Evolutionary conservation across 345 rosid species (phyloP), one percentile per base, ranked within the genome.

Genomic region (Citrus reticulata): DNA sequence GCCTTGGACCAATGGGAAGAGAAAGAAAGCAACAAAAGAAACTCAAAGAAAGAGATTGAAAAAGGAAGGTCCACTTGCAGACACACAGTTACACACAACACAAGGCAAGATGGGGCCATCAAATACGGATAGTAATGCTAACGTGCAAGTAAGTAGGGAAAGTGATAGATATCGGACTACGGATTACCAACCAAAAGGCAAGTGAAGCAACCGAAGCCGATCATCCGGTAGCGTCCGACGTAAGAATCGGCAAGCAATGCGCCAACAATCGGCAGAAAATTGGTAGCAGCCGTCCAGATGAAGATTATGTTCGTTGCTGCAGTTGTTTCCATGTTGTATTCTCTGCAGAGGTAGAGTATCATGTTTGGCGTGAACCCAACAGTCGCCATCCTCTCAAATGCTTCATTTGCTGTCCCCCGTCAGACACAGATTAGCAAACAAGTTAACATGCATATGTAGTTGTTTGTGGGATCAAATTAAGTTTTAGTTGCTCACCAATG

Each of bases 161-260:
- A 17, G 55, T 13, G 67, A 13, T 11, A 29, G 35, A 62, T 32
- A 9, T 2, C 49, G 49, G 49, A 40, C 11, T 40, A 9, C 4
- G 14, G 49, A 24, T 20, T 70, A 83, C 49, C 49, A 40, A 92
- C 97, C 91, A 87, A 67, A 42, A 92, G 89, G 76, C 85, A 86
- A 29, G 76, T 29, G 32, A 80, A 54, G 76, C 86, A 89, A 10
- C 95, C 97, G 46, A 82, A 78, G 0, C 88, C 91, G 74, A 93
- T 88, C 73, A 87, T 90, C 2, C 64, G 73, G 81, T 69, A 89
- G 9, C 91, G 90, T 54, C 97, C 98, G 5, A 87, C 57, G 61
- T 73, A 92, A 74, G 93, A 92, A 85, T 93, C 97, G 2, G 93
- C 92, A 14, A 90, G 72, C 40, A 93, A 81, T 11, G 95, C 95